Percentiles rank a stretch among this genome's conserved stretches.
phyloP scores from a whole-genome alignment of 345 rosid genomes.

The Passiflora organensis region DNA sequence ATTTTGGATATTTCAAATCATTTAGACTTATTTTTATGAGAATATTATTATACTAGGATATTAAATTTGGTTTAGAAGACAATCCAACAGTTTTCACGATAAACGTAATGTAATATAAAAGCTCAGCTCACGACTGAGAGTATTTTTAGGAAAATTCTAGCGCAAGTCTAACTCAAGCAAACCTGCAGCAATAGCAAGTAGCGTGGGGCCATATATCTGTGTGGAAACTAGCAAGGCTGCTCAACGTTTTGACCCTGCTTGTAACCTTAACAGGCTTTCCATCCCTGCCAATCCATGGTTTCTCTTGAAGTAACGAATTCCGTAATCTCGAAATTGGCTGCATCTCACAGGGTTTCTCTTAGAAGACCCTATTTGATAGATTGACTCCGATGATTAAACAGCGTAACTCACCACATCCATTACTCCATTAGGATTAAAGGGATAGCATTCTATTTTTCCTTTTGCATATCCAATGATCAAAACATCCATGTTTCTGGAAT shows the following conservation, averaged over 20 bases:
- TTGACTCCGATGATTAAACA: not conserved
- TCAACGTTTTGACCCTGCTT: not conserved
- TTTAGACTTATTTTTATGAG: too few relatives aligned
- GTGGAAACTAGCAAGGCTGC: not conserved
- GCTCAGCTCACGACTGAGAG: too few relatives aligned
- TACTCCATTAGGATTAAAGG: not conserved
- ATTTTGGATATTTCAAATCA: too few relatives aligned
- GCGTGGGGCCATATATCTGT: not conserved
- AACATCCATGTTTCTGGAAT: constrained; percentile 11
- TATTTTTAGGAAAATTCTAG: too few relatives aligned
- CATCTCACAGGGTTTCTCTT: constrained; percentile 11
- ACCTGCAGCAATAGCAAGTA: constrained; percentile 17
- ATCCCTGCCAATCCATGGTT: constrained; percentile 9
- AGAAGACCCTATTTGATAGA: constrained; percentile 29
- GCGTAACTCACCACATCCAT: constrained; percentile 8
- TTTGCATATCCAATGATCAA: constrained; percentile 10
- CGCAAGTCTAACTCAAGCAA: too few relatives aligned
- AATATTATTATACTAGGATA: too few relatives aligned
- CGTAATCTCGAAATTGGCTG: not conserved
- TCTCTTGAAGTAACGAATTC: not conserved
- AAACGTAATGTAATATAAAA: too few relatives aligned
- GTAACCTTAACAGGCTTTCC: constrained; percentile 4
- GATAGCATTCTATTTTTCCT: constrained; percentile 11
- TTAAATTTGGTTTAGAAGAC: too few relatives aligned
- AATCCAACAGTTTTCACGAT: too few relatives aligned